Base-by-base conservation (phyloP, 768 basidiomycete genomes). In the Naganishia vaughanmartiniae region DNA sequence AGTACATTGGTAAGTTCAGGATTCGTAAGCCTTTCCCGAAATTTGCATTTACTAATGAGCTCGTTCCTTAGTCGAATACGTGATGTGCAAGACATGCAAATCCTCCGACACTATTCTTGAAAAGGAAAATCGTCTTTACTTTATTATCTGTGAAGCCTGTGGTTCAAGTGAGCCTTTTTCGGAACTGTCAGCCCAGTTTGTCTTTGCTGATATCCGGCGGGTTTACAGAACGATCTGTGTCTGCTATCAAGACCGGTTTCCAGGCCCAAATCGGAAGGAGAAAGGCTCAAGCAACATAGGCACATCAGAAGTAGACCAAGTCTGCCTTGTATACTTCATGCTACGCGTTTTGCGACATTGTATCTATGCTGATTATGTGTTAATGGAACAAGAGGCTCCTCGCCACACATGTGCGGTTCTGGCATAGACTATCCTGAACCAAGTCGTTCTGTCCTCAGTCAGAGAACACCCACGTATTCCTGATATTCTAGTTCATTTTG, bases 41-140 rank as follows among this genome's bases (percentile, higher is more conserved):
- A 3, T 36, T 3, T 26, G 36, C 46, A n/a, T 45, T n/a, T 24
- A 24, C 28, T 65, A 24, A 58, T 17, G 31, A 54, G 28, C 21
- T 42, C 19, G 31, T 31, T n/a, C 4, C 0, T 30, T 74, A 95
- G 94, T 95, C 72, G 94, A 97, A 84, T 98, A 97, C 82, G 95
- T 97, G 72, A 94, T 94, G 46, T 99, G 96, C 87, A 95, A 96
- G 83, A 98, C 94, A 48, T 99, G 96, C 86, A 99, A 97, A 84
- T 97, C 95, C 0, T 92, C 92, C 54, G 96, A 99, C 81, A 99
- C 96, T 2, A 87, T 96, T 24, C 87, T 99, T 45, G 89, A 90
- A 33, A 99, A 98, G 83, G 94, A 98, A 84, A 96, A 96, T 82
- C 91, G 96, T 83, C 92, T 99, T 80, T 97, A 94, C 86, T 99